phyloP scores from a whole-genome alignment of 2,329 filamentous ascomycete genomes.

The Exophiala xenobiotica region DNA sequence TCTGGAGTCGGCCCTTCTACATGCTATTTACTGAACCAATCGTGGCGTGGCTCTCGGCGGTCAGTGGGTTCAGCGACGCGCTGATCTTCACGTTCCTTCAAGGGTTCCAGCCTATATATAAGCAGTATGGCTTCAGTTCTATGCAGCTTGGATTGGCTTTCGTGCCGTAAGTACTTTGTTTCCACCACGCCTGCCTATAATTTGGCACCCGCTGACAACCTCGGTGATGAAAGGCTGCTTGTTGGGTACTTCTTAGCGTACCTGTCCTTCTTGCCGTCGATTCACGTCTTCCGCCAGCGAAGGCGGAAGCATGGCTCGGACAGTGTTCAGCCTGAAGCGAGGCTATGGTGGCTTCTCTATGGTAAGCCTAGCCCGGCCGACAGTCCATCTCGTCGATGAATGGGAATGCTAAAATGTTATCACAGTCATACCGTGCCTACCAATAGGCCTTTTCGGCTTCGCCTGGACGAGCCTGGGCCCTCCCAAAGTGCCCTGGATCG shows the following conservation, averaged over 20 bases:
- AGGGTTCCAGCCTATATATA: constrained; percentile 59
- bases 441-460: constrained; percentile 60
- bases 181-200: neutral
- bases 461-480: constrained; percentile 60
- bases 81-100: constrained; percentile 68
- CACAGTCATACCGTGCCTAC: too few relatives aligned
- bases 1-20: constrained; percentile 61
- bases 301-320: constrained; percentile 42
- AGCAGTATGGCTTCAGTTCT: constrained; percentile 58
- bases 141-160: constrained; percentile 53
- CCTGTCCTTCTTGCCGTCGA: constrained; percentile 55
- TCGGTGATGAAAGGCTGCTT: constrained; percentile 43
- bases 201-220: neutral
- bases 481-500: constrained; percentile 57
- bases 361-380: too few relatives aligned
- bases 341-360: constrained; percentile 61
- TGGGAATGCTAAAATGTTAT: too few relatives aligned
- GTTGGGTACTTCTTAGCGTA: constrained; percentile 61
- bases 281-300: constrained; percentile 50
- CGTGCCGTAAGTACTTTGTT: constrained; percentile 45
- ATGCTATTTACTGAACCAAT: constrained; percentile 68
- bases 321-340: constrained; percentile 61
- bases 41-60: constrained; percentile 59
- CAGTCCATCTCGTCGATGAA: too few relatives aligned
- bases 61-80: constrained; percentile 64